Percentiles rank a stretch among this genome's conserved stretches.
Evolutionary conservation across 805 yeast species (phyloP).

Genomic region (Yamadazyma insecticola): DNA sequence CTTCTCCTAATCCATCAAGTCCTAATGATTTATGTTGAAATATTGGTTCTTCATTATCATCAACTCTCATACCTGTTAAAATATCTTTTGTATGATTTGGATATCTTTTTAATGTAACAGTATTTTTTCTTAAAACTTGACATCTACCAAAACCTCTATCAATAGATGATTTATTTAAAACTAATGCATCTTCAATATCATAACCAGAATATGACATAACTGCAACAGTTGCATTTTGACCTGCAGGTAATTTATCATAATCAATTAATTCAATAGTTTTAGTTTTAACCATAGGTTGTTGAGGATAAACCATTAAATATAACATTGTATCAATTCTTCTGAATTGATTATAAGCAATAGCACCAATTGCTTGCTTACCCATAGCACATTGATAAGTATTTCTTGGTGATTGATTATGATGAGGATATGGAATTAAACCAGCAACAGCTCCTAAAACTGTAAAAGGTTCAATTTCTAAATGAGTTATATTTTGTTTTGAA

Average conservation of each 20-base stretch:
- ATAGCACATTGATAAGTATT: conserved; percentile 92
- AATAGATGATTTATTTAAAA: conserved; percentile 84
- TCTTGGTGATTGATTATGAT: conserved; percentile 89
- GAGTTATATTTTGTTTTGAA: conserved; percentile 55
- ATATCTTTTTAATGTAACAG: conserved; percentile 83
- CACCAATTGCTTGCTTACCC: conserved; percentile 99
- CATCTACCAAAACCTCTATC: conserved; percentile 98
- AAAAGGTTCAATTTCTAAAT: conserved; percentile 93
- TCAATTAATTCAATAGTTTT: conserved; percentile 93
- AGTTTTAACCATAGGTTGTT: conserved; percentile 98
- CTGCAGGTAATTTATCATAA: conserved; percentile 96
- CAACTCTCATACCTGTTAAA: conserved; percentile 86
- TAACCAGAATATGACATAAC: conserved; percentile 99
- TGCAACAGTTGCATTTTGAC: conserved; percentile 98
- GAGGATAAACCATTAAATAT: conserved; percentile 97
- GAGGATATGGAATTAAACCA: conserved; percentile 88
- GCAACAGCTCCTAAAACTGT: conserved; percentile 92
- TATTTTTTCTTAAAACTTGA: conserved; percentile 89
- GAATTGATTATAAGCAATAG: conserved; percentile 95
- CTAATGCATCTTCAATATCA: conserved; percentile 98
- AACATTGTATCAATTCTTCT: conserved; percentile 90
- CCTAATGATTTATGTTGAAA: conserved; percentile 86
- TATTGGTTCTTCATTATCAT: conserved; percentile 74
- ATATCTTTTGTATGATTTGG: conserved; percentile 92
- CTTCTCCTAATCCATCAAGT: conserved; percentile 95